phyloP scores from a whole-genome alignment of 2,329 filamentous ascomycete genomes.

The Talaromyces albobiverticillius region DNA sequence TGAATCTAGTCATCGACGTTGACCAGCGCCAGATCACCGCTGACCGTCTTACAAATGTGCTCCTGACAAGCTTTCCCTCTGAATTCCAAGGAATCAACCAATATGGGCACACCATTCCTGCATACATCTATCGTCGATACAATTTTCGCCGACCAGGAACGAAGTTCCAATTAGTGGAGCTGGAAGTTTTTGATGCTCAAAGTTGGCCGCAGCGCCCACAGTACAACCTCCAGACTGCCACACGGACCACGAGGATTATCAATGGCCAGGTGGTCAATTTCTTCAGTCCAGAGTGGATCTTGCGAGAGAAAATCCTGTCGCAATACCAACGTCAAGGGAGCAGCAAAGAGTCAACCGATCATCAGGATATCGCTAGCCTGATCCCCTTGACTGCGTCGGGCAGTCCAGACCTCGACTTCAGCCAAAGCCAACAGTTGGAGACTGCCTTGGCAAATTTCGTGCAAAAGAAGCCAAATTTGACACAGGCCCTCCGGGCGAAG shows the following conservation, averaged over 20 bases:
- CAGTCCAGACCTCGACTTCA: slow-evolving; percentile 20
- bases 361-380: slow-evolving; percentile 15
- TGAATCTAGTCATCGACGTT: no score
- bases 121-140: no score
- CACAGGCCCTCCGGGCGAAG: slow-evolving; percentile 16
- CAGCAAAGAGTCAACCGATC: slow-evolving; percentile 17
- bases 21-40: no score
- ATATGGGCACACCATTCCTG: no score
- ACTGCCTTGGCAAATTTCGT: slow-evolving; percentile 14
- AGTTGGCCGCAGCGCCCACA: no score
- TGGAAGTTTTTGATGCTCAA: no score
- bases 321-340: slow-evolving; percentile 19
- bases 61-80: no score
- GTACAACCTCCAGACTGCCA: no score
- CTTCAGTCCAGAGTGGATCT: slow-evolving; percentile 20
- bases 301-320: slow-evolving; percentile 22
- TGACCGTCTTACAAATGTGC: no score
- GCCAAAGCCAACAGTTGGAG: slow-evolving; percentile 16
- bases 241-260: slow-evolving; percentile 1
- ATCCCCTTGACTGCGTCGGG: slow-evolving; percentile 13
- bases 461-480: slow-evolving; percentile 15
- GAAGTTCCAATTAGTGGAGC: no score
- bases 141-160: no score
- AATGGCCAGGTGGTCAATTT: slow-evolving; percentile 16
- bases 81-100: no score